Conservation (phyloP, 176 grass and related monocot genomes). For the Triticum aestivum region DNA sequence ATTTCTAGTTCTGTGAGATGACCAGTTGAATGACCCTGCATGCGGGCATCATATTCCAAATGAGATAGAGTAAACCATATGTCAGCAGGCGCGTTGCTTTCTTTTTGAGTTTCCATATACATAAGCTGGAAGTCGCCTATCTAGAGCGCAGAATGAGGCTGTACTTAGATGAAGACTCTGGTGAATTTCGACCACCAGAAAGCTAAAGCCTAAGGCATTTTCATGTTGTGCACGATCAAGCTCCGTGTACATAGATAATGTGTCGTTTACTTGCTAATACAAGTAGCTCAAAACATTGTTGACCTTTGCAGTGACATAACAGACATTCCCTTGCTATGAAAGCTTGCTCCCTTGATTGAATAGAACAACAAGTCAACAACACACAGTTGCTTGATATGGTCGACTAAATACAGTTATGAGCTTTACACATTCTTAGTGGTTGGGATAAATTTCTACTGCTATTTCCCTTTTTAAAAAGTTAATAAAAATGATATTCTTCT, state of each 20-base stretch:
- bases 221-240: background rate
- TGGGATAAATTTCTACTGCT: constrained; percentile 2
- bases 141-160: background rate
- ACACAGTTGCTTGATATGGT: background rate
- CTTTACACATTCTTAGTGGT: background rate
- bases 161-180: background rate
- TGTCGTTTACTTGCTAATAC: background rate
- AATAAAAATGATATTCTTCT: constrained; percentile 24
- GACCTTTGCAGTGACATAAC: background rate
- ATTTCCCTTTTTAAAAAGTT: constrained; percentile 21
- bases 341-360: background rate
- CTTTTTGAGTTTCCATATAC: constrained; percentile 10
- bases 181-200: background rate
- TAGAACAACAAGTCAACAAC: background rate
- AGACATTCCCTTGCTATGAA: background rate
- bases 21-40: background rate
- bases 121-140: background rate
- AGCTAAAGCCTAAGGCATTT: background rate
- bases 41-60: constrained; percentile 1
- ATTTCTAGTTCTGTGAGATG: background rate
- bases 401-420: background rate
- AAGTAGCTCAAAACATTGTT: constrained; percentile 1
- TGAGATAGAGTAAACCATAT: constrained; percentile 1
- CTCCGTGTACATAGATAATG: background rate
- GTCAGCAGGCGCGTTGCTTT: background rate